phyloP scores from a whole-genome alignment of 192 early-diverging fungal species.

The Backusella australiensis region DNA sequence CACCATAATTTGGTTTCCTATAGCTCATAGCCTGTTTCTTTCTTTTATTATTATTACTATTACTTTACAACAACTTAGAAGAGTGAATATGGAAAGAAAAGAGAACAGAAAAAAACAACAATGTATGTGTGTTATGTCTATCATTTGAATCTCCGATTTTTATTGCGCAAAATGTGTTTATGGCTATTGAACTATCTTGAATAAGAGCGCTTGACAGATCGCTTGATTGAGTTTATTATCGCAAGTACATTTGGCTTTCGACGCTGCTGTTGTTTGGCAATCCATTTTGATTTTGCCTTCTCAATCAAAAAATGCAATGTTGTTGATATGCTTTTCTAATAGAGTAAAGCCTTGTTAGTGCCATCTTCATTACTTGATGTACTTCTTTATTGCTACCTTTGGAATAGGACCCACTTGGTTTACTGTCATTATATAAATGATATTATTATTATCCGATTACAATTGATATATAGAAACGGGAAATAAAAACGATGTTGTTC shows the following conservation, averaged over 20 bases:
- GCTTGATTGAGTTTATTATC: neutral
- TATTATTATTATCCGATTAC: neutral
- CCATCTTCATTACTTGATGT: neutral
- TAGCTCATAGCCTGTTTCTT: neutral
- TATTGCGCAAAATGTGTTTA: neutral
- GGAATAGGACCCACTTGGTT: neutral
- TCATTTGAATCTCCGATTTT: neutral
- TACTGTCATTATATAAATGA: neutral
- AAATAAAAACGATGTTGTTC: neutral
- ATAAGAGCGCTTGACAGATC: neutral
- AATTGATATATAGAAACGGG: neutral
- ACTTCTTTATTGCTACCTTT: neutral
- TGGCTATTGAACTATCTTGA: neutral
- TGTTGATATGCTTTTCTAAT: neutral
- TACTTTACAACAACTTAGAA: too few species aligned
- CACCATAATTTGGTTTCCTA: neutral
- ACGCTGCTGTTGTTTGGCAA: neutral
- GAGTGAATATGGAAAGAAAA: neutral
- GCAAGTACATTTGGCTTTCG: neutral
- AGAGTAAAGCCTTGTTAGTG: neutral
- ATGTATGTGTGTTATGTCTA: neutral
- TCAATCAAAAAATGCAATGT: neutral
- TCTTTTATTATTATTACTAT: too few species aligned
- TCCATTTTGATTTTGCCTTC: neutral
- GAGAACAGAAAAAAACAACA: neutral